Evolutionary conservation across 192 early-diverging fungal genomes (phyloP).

Genomic region (Funneliformis geosporum): DNA sequence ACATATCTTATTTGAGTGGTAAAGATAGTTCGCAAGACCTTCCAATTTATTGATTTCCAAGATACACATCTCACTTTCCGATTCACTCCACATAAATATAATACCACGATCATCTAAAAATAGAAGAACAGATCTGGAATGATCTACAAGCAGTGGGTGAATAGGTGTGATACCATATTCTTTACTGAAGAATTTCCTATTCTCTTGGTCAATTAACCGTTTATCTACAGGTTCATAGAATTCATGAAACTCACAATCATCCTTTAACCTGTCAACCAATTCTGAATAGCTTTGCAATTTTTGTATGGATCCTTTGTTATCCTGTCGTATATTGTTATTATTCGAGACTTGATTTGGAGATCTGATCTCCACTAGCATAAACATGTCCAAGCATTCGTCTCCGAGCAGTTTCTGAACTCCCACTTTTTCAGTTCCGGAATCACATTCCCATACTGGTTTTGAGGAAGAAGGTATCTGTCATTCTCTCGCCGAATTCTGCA

Average conservation of each 20-base stretch:
- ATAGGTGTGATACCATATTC: not conserved
- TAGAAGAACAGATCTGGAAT: slow-evolving; percentile 12
- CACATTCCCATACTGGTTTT: not conserved
- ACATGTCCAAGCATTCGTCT: too few relatives aligned
- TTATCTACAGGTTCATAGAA: too few relatives aligned
- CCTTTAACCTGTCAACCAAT: slow-evolving; percentile 1
- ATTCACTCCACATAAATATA: slow-evolving; percentile 10
- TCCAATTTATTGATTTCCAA: not conserved
- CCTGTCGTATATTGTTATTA: not conserved
- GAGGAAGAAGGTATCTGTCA: not conserved
- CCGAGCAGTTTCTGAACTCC: slow-evolving; percentile 6
- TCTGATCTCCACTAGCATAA: not conserved
- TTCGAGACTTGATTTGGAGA: too few relatives aligned
- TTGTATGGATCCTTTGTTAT: not conserved
- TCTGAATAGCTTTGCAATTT: not conserved
- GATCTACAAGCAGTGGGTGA: slow-evolving; percentile 7
- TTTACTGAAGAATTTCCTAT: not conserved
- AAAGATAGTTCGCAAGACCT: too few relatives aligned
- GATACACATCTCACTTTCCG: not conserved
- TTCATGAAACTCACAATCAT: too few relatives aligned
- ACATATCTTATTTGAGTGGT: too few relatives aligned
- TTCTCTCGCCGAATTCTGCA: not conserved
- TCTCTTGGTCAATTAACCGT: too few relatives aligned
- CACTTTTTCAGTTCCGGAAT: not conserved
- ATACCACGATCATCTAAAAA: slow-evolving; percentile 15